phyloP scores from a whole-genome alignment of 805 yeast genomes.

The Wickerhamomyces chaumierensis region DNA sequence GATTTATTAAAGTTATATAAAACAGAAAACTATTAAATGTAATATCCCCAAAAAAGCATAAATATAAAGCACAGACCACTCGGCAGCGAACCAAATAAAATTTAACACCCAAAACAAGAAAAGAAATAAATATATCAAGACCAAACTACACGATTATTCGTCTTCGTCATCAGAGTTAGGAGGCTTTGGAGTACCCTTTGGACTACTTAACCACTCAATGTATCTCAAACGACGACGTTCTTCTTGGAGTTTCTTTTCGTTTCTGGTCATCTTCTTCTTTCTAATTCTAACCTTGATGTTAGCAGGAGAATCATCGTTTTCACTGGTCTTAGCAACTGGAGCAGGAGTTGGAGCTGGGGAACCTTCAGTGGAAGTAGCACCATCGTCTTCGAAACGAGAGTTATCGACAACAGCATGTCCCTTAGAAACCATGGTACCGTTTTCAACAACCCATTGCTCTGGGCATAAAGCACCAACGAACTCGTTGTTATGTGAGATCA shows the following conservation, averaged over 20 bases:
- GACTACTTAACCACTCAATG: slow-evolving; percentile 88
- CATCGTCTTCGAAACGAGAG: slow-evolving; percentile 75
- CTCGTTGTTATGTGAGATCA: slow-evolving; percentile 96
- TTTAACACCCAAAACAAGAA: too few species aligned
- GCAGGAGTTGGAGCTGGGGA: slow-evolving; percentile 26
- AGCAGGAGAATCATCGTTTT: slow-evolving; percentile 87
- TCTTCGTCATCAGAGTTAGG: slow-evolving; percentile 91
- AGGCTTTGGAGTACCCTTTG: slow-evolving; percentile 97
- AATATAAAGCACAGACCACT: too few species aligned
- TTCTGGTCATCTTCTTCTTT: slow-evolving; percentile 97
- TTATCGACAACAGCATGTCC: slow-evolving; percentile 69
- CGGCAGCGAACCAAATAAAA: too few species aligned
- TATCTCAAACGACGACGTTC: slow-evolving; percentile 92
- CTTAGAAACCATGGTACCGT: slow-evolving; percentile 79
- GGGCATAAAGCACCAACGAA: slow-evolving; percentile 97
- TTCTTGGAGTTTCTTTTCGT: slow-evolving; percentile 83
- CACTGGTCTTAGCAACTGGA: slow-evolving; percentile 30
- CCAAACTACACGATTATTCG: too few species aligned
- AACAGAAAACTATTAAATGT: background rate
- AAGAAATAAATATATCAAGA: background rate
- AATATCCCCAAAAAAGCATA: background rate
- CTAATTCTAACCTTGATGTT: slow-evolving; percentile 85
- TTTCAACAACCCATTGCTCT: slow-evolving; percentile 95
- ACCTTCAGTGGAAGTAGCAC: slow-evolving; percentile 37
- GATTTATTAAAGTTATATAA: too few species aligned